Evolutionary conservation across 345 rosid genomes (phyloP).

Genomic region (Gossypium australe): DNA sequence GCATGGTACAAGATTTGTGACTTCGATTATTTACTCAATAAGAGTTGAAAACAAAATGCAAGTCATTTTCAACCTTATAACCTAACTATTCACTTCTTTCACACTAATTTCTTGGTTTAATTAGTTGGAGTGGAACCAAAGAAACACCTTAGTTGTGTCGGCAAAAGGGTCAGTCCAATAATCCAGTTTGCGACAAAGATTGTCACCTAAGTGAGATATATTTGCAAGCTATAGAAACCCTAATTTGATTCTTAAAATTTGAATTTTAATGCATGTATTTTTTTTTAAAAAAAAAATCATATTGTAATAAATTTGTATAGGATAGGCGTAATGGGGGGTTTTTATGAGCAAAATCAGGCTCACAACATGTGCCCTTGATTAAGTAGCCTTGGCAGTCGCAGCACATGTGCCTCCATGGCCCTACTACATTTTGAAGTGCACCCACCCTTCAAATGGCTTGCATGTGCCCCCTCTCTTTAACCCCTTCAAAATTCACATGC

Average conservation of each 20-base stretch:
- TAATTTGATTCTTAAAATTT: neutral
- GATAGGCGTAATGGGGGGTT: slow-evolving; percentile 3
- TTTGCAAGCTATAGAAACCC: neutral
- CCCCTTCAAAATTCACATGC: slow-evolving; percentile 15
- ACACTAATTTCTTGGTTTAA: neutral
- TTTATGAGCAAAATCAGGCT: slow-evolving; percentile 15
- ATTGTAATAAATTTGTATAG: neutral
- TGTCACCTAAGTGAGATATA: neutral
- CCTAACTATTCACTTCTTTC: neutral
- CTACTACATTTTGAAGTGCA: slow-evolving; percentile 38
- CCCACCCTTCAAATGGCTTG: slow-evolving; percentile 21
- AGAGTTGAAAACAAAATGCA: neutral
- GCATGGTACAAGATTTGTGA: neutral
- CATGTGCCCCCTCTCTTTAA: slow-evolving; percentile 24
- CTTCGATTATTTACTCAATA: neutral
- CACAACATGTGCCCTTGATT: slow-evolving; percentile 18
- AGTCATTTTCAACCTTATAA: too few relatives aligned
- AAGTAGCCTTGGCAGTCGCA: neutral
- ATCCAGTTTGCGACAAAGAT: neutral
- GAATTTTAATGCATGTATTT: too few relatives aligned
- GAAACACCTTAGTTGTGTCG: neutral
- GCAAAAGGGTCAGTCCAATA: neutral
- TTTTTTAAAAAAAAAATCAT: too few relatives aligned
- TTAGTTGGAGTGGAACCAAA: slow-evolving; percentile 2
- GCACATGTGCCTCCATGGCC: slow-evolving; percentile 34